phyloP scores from a whole-genome alignment of 164 flowering plant genomes.

The Paratinospora sagittata region DNA sequence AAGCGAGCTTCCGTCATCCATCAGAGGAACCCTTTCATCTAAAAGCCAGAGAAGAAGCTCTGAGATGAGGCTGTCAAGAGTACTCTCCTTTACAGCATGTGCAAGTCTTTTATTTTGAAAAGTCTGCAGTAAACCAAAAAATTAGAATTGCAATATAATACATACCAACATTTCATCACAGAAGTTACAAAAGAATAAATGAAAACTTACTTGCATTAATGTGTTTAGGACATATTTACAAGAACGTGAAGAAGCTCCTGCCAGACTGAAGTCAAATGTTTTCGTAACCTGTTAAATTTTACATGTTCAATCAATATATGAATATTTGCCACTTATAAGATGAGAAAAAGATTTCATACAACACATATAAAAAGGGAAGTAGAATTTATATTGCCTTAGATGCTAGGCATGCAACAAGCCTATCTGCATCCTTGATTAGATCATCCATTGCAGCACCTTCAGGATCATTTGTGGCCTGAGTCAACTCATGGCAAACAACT shows the following conservation, averaged over 20 bases:
- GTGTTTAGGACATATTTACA: slow-evolving; percentile 98
- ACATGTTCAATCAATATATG: background rate
- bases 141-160: background rate
- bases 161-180: background rate
- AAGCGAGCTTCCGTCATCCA: slow-evolving; percentile 99
- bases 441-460: slow-evolving; percentile 80
- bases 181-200: slow-evolving; percentile 4
- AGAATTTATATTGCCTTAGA: slow-evolving; percentile 50
- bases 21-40: slow-evolving; percentile 92
- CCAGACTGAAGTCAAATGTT: slow-evolving; percentile 86
- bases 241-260: slow-evolving; percentile 94
- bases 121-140: slow-evolving; percentile 47
- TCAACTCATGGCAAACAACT: slow-evolving; percentile 91
- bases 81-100: slow-evolving; percentile 86
- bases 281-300: slow-evolving; percentile 57
- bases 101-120: slow-evolving; percentile 90
- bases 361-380: background rate
- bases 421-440: slow-evolving; percentile 79
- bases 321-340: background rate
- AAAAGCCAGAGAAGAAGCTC: slow-evolving; percentile 97
- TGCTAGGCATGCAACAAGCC: slow-evolving; percentile 87
- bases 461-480: slow-evolving; percentile 74
- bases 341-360: background rate
- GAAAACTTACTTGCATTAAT: slow-evolving; percentile 74
- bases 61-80: slow-evolving; percentile 81